Conservation (phyloP, 129 eudicot genomes). For the carrot (Daucus carota) region DH1_v3.0 NC_030387.2:38681501-38682000, state of each 20-base stretch:
- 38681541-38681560: neutral
- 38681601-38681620: neutral
- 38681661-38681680: neutral
- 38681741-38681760: neutral
- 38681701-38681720: neutral
- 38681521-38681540: neutral
- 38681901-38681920: no score
- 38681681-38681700: neutral
- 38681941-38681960: no score
- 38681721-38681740: neutral
- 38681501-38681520: neutral
- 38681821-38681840: no score
- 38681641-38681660: neutral
- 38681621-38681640: neutral
- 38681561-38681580: neutral
- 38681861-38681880: no score
- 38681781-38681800: no score
- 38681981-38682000: no score
- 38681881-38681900: no score
- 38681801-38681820: no score
- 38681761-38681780: no score
- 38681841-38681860: no score
- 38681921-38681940: no score
- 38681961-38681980: no score
- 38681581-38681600: neutral